Evolutionary conservation across 2,329 filamentous ascomycete genomes (phyloP).

Genomic region (Colletotrichum liaoningense): DNA sequence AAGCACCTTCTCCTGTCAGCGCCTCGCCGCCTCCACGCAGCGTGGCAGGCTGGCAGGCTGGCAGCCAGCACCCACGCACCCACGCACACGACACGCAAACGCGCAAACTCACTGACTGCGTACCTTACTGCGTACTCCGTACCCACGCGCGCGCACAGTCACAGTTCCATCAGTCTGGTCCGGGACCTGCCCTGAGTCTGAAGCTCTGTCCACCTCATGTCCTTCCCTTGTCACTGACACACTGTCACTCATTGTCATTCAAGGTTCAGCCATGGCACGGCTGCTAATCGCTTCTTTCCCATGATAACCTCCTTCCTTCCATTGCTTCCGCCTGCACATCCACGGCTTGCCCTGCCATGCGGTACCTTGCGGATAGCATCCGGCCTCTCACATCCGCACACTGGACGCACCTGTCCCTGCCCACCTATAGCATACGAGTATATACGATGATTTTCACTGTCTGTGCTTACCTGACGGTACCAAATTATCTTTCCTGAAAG

Average conservation of each 20-base stretch:
- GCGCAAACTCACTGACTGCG: too few species aligned
- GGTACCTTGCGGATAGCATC: not conserved
- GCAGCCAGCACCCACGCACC: not conserved
- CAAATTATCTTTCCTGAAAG: not conserved
- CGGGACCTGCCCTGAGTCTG: not conserved
- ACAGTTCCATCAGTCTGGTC: not conserved
- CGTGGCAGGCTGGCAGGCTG: too few species aligned
- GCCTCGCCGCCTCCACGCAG: too few species aligned
- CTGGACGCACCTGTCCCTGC: not conserved
- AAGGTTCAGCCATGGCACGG: not conserved
- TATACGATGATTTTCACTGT: not conserved
- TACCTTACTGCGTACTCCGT: too few species aligned
- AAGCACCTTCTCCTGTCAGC: not conserved
- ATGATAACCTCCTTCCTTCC: conserved; percentile 7
- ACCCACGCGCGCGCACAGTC: not conserved
- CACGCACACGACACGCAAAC: not conserved
- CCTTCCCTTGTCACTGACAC: not conserved
- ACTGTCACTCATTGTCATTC: not conserved
- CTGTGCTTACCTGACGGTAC: too few species aligned
- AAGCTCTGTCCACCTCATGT: not conserved
- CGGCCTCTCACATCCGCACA: not conserved
- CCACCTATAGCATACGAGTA: not conserved
- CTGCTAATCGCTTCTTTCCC: not conserved
- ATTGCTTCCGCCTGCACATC: not conserved
- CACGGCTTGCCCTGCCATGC: not conserved